Conservation (phyloP, 2,329 filamentous ascomycete species). For the Xylariaceae sp. region DNA sequence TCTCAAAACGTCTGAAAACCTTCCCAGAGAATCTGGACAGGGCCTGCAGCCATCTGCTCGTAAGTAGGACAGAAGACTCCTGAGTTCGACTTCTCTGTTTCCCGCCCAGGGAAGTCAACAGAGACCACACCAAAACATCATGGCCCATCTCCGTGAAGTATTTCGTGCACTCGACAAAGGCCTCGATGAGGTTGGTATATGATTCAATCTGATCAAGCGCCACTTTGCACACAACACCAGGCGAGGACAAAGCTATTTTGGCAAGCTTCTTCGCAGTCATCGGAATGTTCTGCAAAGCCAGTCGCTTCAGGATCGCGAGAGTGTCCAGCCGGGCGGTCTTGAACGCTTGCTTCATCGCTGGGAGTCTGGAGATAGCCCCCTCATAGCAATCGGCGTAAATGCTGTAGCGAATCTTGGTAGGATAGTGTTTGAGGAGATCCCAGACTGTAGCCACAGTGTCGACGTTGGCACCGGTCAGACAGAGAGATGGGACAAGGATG, state of each 20-base stretch:
- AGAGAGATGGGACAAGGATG: conserved; percentile 80
- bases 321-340: conserved; percentile 71
- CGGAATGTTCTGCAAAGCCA: conserved; percentile 79
- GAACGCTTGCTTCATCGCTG: conserved; percentile 73
- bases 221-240: conserved; percentile 83
- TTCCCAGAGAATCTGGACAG: conserved; percentile 85
- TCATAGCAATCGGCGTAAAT: conserved; percentile 93
- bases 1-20: conserved; percentile 79
- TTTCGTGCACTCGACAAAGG: conserved; percentile 86
- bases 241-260: conserved; percentile 86
- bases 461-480: conserved; percentile 77
- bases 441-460: conserved; percentile 81
- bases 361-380: conserved; percentile 66
- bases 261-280: conserved; percentile 83
- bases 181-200: conserved; percentile 91
- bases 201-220: conserved; percentile 86
- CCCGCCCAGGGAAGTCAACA: conserved; percentile 65
- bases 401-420: conserved; percentile 68
- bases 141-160: conserved; percentile 92
- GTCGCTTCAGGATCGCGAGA: conserved; percentile 75
- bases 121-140: conserved; percentile 86
- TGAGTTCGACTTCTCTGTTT: conserved; percentile 57
- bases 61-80: conserved; percentile 58
- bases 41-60: conserved; percentile 86
- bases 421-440: conserved; percentile 71